These are phyloP conservation scores for Forsythia suspensa DNA, from an alignment of 257 asterid species.

Conservation along the genomic window DNA sequence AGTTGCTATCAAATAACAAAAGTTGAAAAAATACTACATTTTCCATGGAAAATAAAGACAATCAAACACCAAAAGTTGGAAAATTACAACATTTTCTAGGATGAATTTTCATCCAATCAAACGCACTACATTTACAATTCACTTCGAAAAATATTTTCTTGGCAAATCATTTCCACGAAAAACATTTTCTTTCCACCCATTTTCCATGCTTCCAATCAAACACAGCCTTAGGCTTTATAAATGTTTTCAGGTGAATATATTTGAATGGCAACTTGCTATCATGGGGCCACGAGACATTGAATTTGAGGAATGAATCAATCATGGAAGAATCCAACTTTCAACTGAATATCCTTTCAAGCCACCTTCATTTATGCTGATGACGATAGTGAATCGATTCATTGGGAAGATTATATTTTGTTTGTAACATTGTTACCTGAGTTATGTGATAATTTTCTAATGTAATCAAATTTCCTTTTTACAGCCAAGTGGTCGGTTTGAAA, in stretches of 20 bases:
- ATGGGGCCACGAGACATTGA: constrained; percentile 77
- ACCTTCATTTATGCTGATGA: constrained; percentile 83
- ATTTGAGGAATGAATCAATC: constrained; percentile 87
- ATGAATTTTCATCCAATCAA: no score
- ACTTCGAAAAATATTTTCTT: no score
- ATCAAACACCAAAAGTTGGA: no score
- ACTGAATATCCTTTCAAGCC: constrained; percentile 88
- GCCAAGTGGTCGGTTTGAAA: constrained; percentile 96
- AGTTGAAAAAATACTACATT: no score
- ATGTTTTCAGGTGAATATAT: constrained; percentile 65
- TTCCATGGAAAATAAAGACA: no score
- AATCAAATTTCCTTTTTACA: constrained; percentile 29
- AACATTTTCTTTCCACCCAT: no score
- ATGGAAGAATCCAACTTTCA: constrained; percentile 88
- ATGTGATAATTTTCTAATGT: constrained; percentile 10
- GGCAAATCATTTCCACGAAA: no score
- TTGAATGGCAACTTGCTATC: constrained; percentile 91
- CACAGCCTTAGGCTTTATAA: neutral
- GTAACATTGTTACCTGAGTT: neutral
- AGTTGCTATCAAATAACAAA: no score
- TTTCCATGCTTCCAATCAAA: no score
- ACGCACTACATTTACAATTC: no score
- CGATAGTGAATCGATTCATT: constrained; percentile 37
- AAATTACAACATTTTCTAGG: no score
- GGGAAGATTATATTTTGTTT: neutral